Percentiles rank a stretch among this genome's conserved stretches.
Evolutionary conservation across 192 early-diverging fungal species (phyloP).

Genomic region (Oehlia diaphana): DNA sequence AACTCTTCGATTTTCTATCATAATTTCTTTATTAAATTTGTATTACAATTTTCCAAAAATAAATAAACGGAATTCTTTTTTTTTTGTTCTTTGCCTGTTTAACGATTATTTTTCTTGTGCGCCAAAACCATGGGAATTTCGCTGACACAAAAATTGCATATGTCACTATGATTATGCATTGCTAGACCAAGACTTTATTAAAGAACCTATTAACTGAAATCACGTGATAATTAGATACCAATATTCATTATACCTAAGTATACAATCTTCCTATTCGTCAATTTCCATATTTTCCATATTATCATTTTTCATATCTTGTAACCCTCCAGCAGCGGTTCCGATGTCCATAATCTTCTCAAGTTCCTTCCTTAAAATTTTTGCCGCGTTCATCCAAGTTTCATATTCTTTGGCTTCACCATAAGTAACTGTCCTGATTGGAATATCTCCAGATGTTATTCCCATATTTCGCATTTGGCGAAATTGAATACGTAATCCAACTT

Average conservation of each 20-base stretch:
- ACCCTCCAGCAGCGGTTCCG: background rate
- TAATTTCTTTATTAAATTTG: no score
- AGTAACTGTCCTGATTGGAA: conserved; percentile 42
- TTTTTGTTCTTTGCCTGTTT: no score
- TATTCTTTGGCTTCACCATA: conserved; percentile 48
- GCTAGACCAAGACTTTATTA: no score
- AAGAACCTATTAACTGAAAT: background rate
- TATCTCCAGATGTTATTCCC: conserved; percentile 40
- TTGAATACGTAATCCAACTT: conserved; percentile 35
- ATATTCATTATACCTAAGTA: no score
- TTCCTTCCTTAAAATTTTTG: conserved; percentile 28
- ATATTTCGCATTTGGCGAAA: conserved; percentile 43
- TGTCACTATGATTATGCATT: background rate
- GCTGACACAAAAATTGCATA: background rate
- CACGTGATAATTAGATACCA: no score
- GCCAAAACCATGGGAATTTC: no score
- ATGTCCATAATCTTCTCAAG: conserved; percentile 11
- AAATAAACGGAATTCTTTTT: no score
- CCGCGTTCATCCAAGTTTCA: conserved; percentile 46
- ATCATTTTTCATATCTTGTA: conserved; percentile 8
- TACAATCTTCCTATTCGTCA: background rate
- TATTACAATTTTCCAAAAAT: no score
- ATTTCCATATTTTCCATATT: conserved; percentile 14
- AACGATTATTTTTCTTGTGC: background rate
- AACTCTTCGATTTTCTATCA: no score